phyloP scores from a whole-genome alignment of 257 asterid genomes.

The Leonotis leonurus region DNA sequence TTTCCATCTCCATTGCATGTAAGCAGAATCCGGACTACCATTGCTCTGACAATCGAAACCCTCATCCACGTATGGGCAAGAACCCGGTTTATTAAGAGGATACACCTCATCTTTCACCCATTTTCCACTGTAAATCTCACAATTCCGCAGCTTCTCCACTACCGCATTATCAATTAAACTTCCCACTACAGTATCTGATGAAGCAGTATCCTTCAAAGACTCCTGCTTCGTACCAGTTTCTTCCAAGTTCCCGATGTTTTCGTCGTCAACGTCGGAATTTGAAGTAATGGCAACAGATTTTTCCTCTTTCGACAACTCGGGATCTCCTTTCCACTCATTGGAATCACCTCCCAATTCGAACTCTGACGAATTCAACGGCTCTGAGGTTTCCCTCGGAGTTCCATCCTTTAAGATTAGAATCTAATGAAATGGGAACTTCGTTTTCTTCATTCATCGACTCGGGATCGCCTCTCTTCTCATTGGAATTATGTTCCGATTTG shows the following conservation, averaged over 20 bases:
- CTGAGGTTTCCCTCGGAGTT: not conserved
- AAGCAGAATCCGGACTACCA: conserved; percentile 79
- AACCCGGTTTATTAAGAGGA: conserved; percentile 62
- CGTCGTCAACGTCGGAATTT: conserved; percentile 23
- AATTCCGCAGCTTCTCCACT: conserved; percentile 30
- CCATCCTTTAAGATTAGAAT: not conserved
- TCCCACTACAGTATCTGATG: conserved; percentile 12
- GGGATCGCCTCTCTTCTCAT: conserved; percentile 10
- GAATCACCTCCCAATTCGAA: not conserved
- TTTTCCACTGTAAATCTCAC: conserved; percentile 62
- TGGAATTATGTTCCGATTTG: not conserved
- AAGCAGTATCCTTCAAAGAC: too few relatives aligned
- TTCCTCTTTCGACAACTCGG: conserved; percentile 9
- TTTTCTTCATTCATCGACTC: conserved; percentile 7
- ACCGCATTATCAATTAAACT: conserved; percentile 11
- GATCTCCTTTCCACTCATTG: conserved; percentile 8
- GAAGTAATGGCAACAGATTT: conserved; percentile 11
- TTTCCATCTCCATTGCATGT: conserved; percentile 85
- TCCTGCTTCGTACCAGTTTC: conserved; percentile 4
- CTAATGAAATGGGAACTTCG: conserved; percentile 15
- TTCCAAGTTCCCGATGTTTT: conserved; percentile 12
- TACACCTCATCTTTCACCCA: conserved; percentile 83
- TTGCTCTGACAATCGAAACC: conserved; percentile 79
- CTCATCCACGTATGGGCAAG: conserved; percentile 90
- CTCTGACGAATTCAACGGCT: conserved; percentile 18